Evolutionary conservation across 2,329 filamentous ascomycete genomes (phyloP).

Genomic region (Lasiodiplodia sp.): DNA sequence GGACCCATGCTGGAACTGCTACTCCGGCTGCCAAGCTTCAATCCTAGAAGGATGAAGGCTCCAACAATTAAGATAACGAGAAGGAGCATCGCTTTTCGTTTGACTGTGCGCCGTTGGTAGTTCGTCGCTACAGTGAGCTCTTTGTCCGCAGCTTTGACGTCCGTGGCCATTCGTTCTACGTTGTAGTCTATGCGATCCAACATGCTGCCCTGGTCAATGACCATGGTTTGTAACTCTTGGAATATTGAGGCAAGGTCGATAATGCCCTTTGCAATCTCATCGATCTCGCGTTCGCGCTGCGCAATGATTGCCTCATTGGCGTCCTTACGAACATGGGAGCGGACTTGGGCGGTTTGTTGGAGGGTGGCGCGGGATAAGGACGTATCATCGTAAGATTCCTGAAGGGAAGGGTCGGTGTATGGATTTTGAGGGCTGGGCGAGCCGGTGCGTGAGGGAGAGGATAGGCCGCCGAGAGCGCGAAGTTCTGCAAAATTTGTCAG

Average conservation of each 20-base stretch:
- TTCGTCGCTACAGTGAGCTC: conserved; percentile 87
- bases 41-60: conserved; percentile 83
- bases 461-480: conserved; percentile 55
- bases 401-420: conserved; percentile 83
- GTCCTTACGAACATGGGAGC: conserved; percentile 62
- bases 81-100: conserved; percentile 92
- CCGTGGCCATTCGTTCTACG: conserved; percentile 90
- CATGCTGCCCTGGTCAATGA: conserved; percentile 61
- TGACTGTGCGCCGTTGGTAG: conserved; percentile 87
- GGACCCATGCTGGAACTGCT: conserved; percentile 14
- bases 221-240: conserved; percentile 94
- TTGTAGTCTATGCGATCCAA: conserved; percentile 75
- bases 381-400: conserved; percentile 90
- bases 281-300: conserved; percentile 95
- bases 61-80: conserved; percentile 83
- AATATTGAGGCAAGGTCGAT: conserved; percentile 97
- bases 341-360: conserved; percentile 73
- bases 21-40: conserved; percentile 63
- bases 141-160: conserved; percentile 91
- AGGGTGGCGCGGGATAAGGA: conserved; percentile 90
- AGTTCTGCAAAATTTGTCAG: conserved; percentile 45
- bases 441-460: conserved; percentile 53
- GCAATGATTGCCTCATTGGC: conserved; percentile 81
- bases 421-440: conserved; percentile 63
- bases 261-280: conserved; percentile 97